Conservation (phyloP, 1,284 basidiomycete species). For the Melanopsichium pennsylvanicum region DNA sequence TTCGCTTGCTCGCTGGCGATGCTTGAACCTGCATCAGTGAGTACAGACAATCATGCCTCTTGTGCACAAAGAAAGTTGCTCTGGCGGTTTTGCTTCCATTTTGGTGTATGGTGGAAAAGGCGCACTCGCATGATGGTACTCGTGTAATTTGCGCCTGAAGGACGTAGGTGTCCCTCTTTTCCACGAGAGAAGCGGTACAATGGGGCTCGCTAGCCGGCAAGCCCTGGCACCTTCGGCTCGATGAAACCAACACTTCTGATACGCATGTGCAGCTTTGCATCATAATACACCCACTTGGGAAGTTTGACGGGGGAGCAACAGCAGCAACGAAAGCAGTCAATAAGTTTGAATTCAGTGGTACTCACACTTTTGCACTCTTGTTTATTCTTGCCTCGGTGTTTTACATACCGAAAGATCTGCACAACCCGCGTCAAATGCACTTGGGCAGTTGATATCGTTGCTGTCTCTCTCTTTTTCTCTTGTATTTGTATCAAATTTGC, state of each 20-base stretch:
- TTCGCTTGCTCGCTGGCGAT: constrained; percentile 48
- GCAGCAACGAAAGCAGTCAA: neutral
- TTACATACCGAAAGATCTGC: no score
- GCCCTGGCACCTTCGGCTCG: constrained; percentile 47
- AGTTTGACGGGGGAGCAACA: neutral
- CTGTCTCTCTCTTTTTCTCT: no score
- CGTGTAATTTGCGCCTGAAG: constrained; percentile 61
- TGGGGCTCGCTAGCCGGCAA: constrained; percentile 59
- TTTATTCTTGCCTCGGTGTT: no score
- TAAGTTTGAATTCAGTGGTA: no score
- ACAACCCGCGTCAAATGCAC: no score
- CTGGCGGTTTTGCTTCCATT: neutral
- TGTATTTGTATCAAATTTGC: constrained; percentile 10
- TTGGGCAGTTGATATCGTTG: no score
- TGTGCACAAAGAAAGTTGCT: no score
- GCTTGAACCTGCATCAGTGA: neutral
- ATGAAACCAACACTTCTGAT: constrained; percentile 53
- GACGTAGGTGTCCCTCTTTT: constrained; percentile 32
- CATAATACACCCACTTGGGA: no score
- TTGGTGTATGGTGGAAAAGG: neutral
- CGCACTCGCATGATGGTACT: constrained; percentile 53
- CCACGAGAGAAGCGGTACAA: constrained; percentile 33
- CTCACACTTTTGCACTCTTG: no score
- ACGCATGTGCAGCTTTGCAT: no score
- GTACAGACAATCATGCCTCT: constrained; percentile 11